Base-by-base conservation (phyloP, 805 yeast species). In the Myxozyma kluyveri region DNA sequence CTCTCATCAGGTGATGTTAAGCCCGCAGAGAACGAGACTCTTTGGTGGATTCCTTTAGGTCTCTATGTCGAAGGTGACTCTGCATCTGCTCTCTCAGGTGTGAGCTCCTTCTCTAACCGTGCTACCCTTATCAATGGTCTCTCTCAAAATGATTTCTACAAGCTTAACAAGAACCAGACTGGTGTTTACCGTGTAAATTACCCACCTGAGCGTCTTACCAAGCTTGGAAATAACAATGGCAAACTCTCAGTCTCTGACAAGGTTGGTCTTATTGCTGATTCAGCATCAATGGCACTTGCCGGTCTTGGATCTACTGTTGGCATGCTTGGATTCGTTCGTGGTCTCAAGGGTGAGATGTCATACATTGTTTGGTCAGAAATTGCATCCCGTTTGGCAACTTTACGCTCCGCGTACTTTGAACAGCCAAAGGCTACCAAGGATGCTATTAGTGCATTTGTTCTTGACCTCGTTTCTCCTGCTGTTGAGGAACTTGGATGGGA, bases 261-360 rank as follows among this genome's bases (percentile, higher is more conserved):
- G 69, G 81, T 84, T 50, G 91, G 90, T 39, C 75, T 84, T 61
- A 84, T 86, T 43, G 85, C 90, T n/a, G 95, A 86, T 70, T 86
- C 86, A 18, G 80, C 78, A 47, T 78, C 88, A 6, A 74, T 85
- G 60, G 80, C 91, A 3, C 71, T 82, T 24, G 81, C 91, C 18
- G 93, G 93, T 27, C 77, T 78, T 61, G 79, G 83, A 50, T 72
- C 82, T 23, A 79, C 89, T 31, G 72, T 80, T 3, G 81, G 76
- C 61, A 75, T 84, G 64, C 76, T 84, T 60, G 71, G 74, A 55
- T 77, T 84, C 64, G 75, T 84, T 39, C 74, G 78, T 50, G 72
- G 76, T 17, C 82, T 88, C 87, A 42, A 44, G 27, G 46, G 27
- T 19, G 60, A 61, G 47, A 46, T 46, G 19, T 80, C 81, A 57